These are phyloP conservation scores for Pseudevernia furfuracea DNA, from an alignment of 495 filamentous ascomycete species.

Conservation along the genomic window DNA sequence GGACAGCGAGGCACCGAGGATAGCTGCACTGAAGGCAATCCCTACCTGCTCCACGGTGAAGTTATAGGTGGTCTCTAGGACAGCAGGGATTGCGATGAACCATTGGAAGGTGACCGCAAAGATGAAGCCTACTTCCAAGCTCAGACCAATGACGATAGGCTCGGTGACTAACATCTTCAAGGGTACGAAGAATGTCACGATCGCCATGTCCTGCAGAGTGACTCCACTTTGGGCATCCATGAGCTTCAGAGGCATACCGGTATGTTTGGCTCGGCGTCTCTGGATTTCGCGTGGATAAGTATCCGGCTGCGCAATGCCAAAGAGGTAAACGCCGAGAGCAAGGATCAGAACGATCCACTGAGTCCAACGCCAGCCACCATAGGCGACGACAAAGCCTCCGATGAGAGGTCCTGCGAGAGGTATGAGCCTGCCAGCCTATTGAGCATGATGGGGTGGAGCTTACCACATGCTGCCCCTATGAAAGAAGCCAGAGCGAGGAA, in stretches of 20 bases:
- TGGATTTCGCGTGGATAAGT: constrained; percentile 38
- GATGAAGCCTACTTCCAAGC: constrained; percentile 29
- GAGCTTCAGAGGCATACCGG: constrained; percentile 23
- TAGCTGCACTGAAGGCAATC: constrained; percentile 43
- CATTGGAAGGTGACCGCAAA: constrained; percentile 35
- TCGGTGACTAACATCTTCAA: constrained; percentile 34
- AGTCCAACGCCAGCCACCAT: constrained; percentile 36
- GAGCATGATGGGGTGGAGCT: constrained; percentile 3
- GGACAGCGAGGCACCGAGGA: constrained; percentile 44
- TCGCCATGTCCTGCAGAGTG: constrained; percentile 30
- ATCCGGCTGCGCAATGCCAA: constrained; percentile 35
- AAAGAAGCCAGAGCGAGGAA: constrained; percentile 32
- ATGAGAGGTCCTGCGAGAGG: constrained; percentile 31
- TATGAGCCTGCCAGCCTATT: neutral
- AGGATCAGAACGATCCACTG: constrained; percentile 34
- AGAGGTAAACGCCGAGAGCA: constrained; percentile 28
- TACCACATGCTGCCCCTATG: constrained; percentile 33
- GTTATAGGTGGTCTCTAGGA: constrained; percentile 31
- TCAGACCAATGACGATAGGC: constrained; percentile 31
- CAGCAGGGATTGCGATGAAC: constrained; percentile 39
- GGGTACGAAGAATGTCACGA: constrained; percentile 33
- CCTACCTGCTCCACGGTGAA: constrained; percentile 33
- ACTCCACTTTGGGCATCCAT: constrained; percentile 26
- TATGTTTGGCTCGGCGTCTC: constrained; percentile 30
- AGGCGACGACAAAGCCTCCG: constrained; percentile 31